A percentile compares a stretch with the other conserved stretches of the same genome.
Conservation (phyloP, 495 filamentous ascomycete species). For the Massariosphaeria phaeospora region DNA sequence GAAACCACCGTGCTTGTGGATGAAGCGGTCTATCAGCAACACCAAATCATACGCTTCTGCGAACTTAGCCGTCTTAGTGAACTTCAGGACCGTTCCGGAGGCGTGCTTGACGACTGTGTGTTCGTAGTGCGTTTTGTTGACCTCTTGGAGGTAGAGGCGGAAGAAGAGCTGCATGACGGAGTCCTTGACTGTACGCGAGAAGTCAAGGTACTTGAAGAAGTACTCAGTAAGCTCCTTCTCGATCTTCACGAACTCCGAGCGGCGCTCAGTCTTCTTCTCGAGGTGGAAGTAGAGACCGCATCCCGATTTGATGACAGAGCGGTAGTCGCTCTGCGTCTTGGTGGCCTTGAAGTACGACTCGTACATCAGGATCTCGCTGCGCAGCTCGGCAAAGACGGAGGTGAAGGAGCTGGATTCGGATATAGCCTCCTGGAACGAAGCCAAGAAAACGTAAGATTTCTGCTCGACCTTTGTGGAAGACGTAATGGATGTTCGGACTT, state of each 20-base stretch:
- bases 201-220: conserved; percentile 49
- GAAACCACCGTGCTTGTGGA: conserved; percentile 52
- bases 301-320: conserved; percentile 35
- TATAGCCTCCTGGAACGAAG: conserved; percentile 53
- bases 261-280: conserved; percentile 23
- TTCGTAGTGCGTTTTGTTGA: conserved; percentile 19
- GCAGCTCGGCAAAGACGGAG: conserved; percentile 54
- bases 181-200: conserved; percentile 45
- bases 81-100: conserved; percentile 10
- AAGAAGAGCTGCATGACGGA: conserved; percentile 24
- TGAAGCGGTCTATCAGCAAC: conserved; percentile 52
- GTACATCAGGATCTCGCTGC: conserved; percentile 55
- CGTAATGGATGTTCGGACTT: conserved; percentile 37
- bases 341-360: conserved; percentile 48
- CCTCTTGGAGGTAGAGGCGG: conserved; percentile 25
- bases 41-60: conserved; percentile 52
- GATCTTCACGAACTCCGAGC: conserved; percentile 40
- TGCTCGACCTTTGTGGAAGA: conserved; percentile 40
- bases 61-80: conserved; percentile 37
- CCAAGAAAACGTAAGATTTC: conserved; percentile 54
- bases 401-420: conserved; percentile 42
- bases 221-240: conserved; percentile 53
- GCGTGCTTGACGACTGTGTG: conserved; percentile 22
- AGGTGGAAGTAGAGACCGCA: conserved; percentile 53
- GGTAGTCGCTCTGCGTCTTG: conserved; percentile 29